These are phyloP conservation scores for Malassezia furfur DNA, from an alignment of 1,284 basidiomycete genomes.

Conservation along the genomic window DNA sequence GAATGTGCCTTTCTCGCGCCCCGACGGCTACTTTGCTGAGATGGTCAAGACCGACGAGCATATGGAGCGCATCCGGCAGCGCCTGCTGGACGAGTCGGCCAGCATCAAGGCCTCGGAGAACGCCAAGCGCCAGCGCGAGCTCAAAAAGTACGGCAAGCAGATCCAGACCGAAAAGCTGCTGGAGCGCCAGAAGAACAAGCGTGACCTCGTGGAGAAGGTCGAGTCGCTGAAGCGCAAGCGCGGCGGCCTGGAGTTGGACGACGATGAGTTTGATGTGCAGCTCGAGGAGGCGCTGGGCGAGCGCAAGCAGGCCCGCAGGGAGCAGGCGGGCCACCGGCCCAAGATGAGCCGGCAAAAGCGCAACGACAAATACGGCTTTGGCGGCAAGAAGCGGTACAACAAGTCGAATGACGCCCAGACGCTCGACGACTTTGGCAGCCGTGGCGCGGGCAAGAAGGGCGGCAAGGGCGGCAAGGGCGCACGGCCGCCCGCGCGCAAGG, in stretches of 20 bases:
- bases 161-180: constrained; percentile 78
- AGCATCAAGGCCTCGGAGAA: constrained; percentile 84
- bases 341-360: constrained; percentile 37
- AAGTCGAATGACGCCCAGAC: constrained; percentile 43
- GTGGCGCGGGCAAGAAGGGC: background rate
- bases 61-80: constrained; percentile 91
- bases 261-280: constrained; percentile 68
- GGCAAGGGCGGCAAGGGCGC: constrained; percentile 2
- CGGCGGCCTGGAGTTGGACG: constrained; percentile 54
- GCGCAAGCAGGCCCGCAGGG: constrained; percentile 2
- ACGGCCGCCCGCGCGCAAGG: constrained; percentile 10
- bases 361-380: constrained; percentile 42
- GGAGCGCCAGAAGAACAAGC: constrained; percentile 65
- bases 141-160: constrained; percentile 97
- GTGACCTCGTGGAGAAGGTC: constrained; percentile 60
- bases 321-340: constrained; percentile 14
- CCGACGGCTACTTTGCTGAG: constrained; percentile 90
- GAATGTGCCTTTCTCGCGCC: constrained; percentile 76
- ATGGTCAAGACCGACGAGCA: constrained; percentile 97
- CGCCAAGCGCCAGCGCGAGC: constrained; percentile 80
- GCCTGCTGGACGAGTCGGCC: constrained; percentile 77
- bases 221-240: constrained; percentile 56
- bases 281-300: constrained; percentile 54
- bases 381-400: constrained; percentile 38
- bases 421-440: constrained; percentile 32